These are phyloP conservation scores for Penicillium cosmopolitanum DNA, from an alignment of 495 filamentous ascomycete genomes.

Conservation along the genomic window DNA sequence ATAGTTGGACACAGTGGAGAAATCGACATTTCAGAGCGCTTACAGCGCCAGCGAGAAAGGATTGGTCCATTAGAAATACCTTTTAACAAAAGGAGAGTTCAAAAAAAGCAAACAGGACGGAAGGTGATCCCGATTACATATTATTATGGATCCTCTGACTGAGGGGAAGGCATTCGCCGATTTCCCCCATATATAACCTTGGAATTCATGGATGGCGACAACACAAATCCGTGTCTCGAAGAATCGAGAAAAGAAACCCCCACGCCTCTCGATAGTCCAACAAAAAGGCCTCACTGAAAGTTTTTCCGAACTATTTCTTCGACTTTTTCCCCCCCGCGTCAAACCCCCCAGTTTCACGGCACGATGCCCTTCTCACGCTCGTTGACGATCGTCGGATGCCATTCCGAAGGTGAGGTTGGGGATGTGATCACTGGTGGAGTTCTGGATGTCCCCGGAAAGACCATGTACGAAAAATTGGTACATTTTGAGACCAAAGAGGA, in stretches of 20 bases:
- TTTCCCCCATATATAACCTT: too few relatives aligned
- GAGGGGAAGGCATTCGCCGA: too few relatives aligned
- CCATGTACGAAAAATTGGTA: constrained; percentile 38
- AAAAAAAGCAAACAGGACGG: constrained; percentile 11
- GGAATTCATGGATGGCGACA: too few relatives aligned
- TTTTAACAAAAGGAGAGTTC: not conserved
- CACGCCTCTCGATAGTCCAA: not conserved
- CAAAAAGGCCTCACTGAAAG: not conserved
- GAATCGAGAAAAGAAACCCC: too few relatives aligned
- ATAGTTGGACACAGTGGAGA: constrained; percentile 1
- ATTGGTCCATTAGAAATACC: not conserved
- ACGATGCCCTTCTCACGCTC: constrained; percentile 33
- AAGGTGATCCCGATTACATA: not conserved
- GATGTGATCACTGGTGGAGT: constrained; percentile 42
- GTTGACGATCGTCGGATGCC: constrained; percentile 34
- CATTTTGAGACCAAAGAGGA: constrained; percentile 34
- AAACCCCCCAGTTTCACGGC: not conserved
- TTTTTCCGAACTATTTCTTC: too few relatives aligned
- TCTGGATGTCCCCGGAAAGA: constrained; percentile 35
- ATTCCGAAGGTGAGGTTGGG: constrained; percentile 37
- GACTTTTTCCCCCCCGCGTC: too few relatives aligned
- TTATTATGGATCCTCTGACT: too few relatives aligned
- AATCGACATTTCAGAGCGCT: constrained; percentile 9
- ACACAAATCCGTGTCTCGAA: too few relatives aligned
- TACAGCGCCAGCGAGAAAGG: constrained; percentile 10